Evolutionary conservation across 345 rosid species (phyloP).

Genomic region (Chamaenerion angustifolium): DNA sequence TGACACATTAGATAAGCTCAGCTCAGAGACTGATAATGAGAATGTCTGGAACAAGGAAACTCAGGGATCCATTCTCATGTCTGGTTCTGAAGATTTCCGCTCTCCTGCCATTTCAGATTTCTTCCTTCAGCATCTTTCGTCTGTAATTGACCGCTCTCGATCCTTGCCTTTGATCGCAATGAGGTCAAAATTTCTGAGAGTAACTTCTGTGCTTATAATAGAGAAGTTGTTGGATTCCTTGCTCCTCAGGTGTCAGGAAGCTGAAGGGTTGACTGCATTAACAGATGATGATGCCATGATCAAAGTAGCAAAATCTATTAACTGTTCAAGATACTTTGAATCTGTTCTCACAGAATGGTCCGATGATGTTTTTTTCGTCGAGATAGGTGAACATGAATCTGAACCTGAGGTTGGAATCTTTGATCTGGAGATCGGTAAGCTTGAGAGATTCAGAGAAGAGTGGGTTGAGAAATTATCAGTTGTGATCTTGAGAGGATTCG

Average conservation of each 20-base stretch:
- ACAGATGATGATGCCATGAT: slow-evolving; percentile 66
- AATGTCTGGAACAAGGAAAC: slow-evolving; percentile 62
- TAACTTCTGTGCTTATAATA: slow-evolving; percentile 49
- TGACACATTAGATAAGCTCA: slow-evolving; percentile 51
- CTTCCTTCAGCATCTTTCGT: slow-evolving; percentile 40
- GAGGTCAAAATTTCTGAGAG: slow-evolving; percentile 63
- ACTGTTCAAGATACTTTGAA: slow-evolving; percentile 54
- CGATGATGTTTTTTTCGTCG: slow-evolving; percentile 79
- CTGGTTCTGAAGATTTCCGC: slow-evolving; percentile 46
- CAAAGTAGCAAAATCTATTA: slow-evolving; percentile 60
- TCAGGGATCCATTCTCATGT: slow-evolving; percentile 37
- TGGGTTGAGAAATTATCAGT: slow-evolving; percentile 72
- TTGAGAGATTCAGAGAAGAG: slow-evolving; percentile 51
- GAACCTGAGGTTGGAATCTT: slow-evolving; percentile 31
- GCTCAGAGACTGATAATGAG: slow-evolving; percentile 37
- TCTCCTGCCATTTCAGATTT: slow-evolving; percentile 51
- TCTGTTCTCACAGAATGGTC: slow-evolving; percentile 67
- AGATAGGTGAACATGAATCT: slow-evolving; percentile 49
- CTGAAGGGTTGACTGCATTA: slow-evolving; percentile 86
- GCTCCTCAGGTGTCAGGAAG: slow-evolving; percentile 76
- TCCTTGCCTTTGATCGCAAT: slow-evolving; percentile 41
- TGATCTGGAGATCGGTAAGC: slow-evolving; percentile 35
- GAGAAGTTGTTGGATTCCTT: slow-evolving; percentile 50
- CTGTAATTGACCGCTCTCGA: slow-evolving; percentile 53
- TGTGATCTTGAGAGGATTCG: slow-evolving; percentile 73